Percentiles rank a stretch among this genome's conserved stretches.
Evolutionary conservation across 108 stramenopile genomes (phyloP).

Genomic region (Discostella pseudostelligera): DNA sequence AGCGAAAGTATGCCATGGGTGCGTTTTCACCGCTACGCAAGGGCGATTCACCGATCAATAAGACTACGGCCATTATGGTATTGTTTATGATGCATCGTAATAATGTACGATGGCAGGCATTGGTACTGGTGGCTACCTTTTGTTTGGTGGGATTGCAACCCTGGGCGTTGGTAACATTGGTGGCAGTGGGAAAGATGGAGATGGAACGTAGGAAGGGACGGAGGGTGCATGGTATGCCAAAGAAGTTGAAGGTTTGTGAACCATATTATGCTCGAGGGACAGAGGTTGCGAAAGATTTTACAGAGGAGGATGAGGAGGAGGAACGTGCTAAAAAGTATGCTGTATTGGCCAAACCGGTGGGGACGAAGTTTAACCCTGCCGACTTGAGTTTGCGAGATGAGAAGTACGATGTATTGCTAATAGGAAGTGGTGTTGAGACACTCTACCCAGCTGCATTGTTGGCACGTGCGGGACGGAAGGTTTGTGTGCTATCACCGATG

Average conservation of each 20-base stretch:
- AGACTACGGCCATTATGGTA: conserved; percentile 64
- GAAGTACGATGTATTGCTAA: conserved; percentile 71
- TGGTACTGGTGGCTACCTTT: conserved; percentile 63
- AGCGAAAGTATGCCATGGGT: conserved; percentile 74
- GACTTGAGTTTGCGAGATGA: conserved; percentile 53
- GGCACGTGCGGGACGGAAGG: conserved; percentile 75
- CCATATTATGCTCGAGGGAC: conserved; percentile 26
- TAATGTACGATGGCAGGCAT: conserved; percentile 51
- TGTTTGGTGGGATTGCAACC: conserved; percentile 84
- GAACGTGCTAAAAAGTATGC: conserved; percentile 46
- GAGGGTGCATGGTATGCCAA: conserved; percentile 41
- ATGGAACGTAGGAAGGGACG: conserved; percentile 53
- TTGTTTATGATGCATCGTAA: conserved; percentile 87
- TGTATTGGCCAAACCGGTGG: conserved; percentile 60
- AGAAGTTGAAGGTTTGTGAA: conserved; percentile 12
- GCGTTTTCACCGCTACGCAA: conserved; percentile 70
- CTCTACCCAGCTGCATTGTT: conserved; percentile 78
- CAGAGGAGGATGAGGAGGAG: conserved; percentile 30
- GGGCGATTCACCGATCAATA: conserved; percentile 54
- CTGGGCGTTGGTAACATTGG: conserved; percentile 81
- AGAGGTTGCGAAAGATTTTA: conserved; percentile 26
- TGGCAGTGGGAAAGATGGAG: conserved; percentile 46
- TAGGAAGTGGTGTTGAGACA: conserved; percentile 75
- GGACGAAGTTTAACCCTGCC: conserved; percentile 45
- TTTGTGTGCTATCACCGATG: conserved; percentile 58